Conservation (phyloP, 164 flowering plant genomes). For the Magnolia sinica region DNA sequence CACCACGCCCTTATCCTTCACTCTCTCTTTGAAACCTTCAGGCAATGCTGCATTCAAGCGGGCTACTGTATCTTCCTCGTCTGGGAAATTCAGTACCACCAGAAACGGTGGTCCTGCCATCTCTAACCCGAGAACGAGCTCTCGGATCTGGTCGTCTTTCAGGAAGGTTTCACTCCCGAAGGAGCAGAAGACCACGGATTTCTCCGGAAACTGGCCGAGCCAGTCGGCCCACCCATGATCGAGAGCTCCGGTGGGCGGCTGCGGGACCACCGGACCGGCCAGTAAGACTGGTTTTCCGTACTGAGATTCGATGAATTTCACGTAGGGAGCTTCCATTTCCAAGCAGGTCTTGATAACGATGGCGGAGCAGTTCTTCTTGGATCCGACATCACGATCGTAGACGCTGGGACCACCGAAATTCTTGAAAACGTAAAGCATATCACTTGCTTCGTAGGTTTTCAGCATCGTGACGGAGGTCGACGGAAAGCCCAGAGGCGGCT, state of each 20-base stretch:
- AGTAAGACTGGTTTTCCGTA: conserved; percentile 11
- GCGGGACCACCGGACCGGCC: conserved; percentile 17
- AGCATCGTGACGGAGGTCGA: conserved; percentile 6
- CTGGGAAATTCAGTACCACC: conserved; percentile 12
- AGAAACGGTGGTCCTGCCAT: conserved; percentile 31
- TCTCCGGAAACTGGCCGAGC: conserved; percentile 22
- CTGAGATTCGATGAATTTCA: conserved; percentile 10
- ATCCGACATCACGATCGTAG: conserved; percentile 1
- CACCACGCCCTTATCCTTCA: conserved; percentile 16
- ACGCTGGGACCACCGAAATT: conserved; percentile 8
- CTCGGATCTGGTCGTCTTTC: conserved; percentile 23
- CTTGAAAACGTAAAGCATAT: conserved; percentile 19
- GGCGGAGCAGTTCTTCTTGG: not conserved
- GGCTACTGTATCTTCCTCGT: not conserved
- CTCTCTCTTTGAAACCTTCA: conserved; percentile 21
- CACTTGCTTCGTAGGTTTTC: conserved; percentile 19
- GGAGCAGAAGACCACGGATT: conserved; percentile 31
- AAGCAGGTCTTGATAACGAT: conserved; percentile 11
- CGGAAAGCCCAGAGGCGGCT: conserved; percentile 23
- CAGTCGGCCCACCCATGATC: conserved; percentile 30
- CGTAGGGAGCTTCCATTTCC: conserved; percentile 17
- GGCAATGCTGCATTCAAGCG: conserved; percentile 1
- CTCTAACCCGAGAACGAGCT: conserved; percentile 33
- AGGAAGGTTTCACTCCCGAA: conserved; percentile 35
- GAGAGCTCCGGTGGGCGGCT: conserved; percentile 5